Conservation (phyloP, 2,329 filamentous ascomycete genomes). For the Claviceps pusilla region DNA sequence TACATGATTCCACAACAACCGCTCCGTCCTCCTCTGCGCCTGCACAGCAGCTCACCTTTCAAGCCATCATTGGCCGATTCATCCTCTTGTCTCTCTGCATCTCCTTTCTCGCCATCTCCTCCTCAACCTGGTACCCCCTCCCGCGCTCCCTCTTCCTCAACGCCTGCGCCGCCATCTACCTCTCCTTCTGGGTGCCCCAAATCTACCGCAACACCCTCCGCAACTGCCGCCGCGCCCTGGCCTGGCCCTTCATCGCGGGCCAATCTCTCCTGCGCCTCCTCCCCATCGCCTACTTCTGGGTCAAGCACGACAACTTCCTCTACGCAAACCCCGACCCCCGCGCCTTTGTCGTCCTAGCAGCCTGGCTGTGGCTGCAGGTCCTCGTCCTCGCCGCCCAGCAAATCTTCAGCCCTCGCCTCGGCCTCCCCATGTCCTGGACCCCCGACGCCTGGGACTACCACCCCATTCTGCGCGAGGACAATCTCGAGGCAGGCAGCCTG, state of each 20-base stretch:
- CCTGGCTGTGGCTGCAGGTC: constrained; percentile 81
- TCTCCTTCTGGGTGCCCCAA: constrained; percentile 86
- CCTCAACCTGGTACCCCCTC: constrained; percentile 43
- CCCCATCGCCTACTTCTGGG: constrained; percentile 77
- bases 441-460: constrained; percentile 90
- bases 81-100: constrained; percentile 39
- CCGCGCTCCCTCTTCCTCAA: constrained; percentile 45
- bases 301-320: constrained; percentile 62
- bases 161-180: constrained; percentile 54
- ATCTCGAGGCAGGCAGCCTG: constrained; percentile 61
- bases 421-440: constrained; percentile 53
- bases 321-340: constrained; percentile 55
- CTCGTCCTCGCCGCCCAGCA: constrained; percentile 68
- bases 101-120: constrained; percentile 43
- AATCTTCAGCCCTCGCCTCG: constrained; percentile 75
- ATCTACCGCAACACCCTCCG: constrained; percentile 80
- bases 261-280: constrained; percentile 65
- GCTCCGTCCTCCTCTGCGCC: constrained; percentile 3
- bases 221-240: constrained; percentile 81
- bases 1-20: not conserved
- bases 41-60: constrained; percentile 28
- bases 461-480: constrained; percentile 70
- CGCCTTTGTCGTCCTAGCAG: constrained; percentile 44
- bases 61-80: constrained; percentile 41
- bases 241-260: constrained; percentile 79